These are phyloP conservation scores for Saccharomycopsis amapae DNA, from an alignment of 805 yeast species.

Conservation along the genomic window DNA sequence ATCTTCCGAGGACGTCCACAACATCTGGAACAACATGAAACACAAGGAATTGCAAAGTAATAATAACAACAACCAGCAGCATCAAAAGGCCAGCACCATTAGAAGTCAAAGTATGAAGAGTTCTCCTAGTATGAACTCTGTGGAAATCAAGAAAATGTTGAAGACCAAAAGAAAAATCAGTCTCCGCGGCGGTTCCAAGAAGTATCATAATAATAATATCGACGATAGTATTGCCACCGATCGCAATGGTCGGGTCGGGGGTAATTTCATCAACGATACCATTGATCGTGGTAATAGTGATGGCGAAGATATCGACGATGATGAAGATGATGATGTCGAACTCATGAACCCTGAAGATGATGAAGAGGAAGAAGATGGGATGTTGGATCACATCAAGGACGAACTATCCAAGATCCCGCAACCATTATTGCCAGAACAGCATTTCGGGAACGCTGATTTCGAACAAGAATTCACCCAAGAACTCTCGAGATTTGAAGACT, in stretches of 20 bases:
- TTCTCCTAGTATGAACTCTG: conserved; percentile 42
- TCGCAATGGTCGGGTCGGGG: conserved; percentile 2
- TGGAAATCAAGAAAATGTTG: conserved; percentile 37
- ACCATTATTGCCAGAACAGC: conserved; percentile 22
- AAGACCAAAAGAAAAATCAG: conserved; percentile 25
- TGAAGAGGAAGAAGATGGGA: conserved; percentile 6
- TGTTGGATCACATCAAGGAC: conserved; percentile 14
- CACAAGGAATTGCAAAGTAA: no score
- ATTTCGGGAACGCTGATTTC: conserved; percentile 18
- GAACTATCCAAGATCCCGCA: conserved; percentile 19
- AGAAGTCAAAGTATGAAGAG: conserved; percentile 41
- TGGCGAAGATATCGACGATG: conserved; percentile 4
- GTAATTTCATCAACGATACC: conserved; percentile 18
- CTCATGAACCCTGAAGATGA: no score
- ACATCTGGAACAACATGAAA: conserved; percentile 18
- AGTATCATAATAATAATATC: neutral
- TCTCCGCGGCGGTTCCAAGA: neutral
- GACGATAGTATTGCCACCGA: conserved; percentile 1
- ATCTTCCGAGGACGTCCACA: conserved; percentile 21
- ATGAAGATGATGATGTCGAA: conserved; percentile 2
- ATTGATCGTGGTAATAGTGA: conserved; percentile 14
- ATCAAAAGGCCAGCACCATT: conserved; percentile 30
- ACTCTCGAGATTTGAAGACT: conserved; percentile 7
- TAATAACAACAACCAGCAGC: neutral
- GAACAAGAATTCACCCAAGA: conserved; percentile 19